A percentile compares a stretch with the other conserved stretches of the same genome.
phyloP scores from a whole-genome alignment of 2,329 filamentous ascomycete species.

The Trichoderma sp. region DNA sequence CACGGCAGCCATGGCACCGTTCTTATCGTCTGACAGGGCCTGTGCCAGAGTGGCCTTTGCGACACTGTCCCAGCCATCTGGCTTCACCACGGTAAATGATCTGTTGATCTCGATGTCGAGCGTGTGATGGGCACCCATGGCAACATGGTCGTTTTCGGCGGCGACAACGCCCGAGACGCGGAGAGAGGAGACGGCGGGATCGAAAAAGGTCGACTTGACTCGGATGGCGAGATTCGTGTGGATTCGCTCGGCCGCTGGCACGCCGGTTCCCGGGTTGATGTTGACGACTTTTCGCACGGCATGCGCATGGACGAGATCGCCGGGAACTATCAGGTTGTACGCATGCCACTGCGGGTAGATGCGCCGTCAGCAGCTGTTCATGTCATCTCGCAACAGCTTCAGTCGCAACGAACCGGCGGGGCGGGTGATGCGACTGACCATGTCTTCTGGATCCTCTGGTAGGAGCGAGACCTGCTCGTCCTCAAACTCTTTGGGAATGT shows the following conservation, averaged over 20 bases:
- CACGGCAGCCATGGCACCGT: constrained; percentile 81
- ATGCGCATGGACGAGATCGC: constrained; percentile 53
- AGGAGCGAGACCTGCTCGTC: constrained; percentile 42
- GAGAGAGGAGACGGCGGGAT: constrained; percentile 52
- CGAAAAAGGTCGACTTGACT: constrained; percentile 57
- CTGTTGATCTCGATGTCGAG: constrained; percentile 82
- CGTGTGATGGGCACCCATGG: constrained; percentile 56
- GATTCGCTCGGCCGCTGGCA: constrained; percentile 48
- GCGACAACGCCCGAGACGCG: constrained; percentile 55
- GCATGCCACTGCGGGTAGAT: constrained; percentile 50
- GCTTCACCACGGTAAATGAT: constrained; percentile 85
- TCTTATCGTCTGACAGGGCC: constrained; percentile 72
- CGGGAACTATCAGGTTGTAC: constrained; percentile 56
- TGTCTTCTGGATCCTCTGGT: constrained; percentile 46
- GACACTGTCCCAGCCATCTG: constrained; percentile 82
- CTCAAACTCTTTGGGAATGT: constrained; percentile 37
- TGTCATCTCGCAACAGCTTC: neutral
- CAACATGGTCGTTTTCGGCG: constrained; percentile 51
- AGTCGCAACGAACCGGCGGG: neutral
- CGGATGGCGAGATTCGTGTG: constrained; percentile 56
- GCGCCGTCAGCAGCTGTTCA: neutral
- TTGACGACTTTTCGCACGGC: constrained; percentile 55
- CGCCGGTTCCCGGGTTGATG: constrained; percentile 48
- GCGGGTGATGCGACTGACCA: constrained; percentile 35
- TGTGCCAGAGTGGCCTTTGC: constrained; percentile 75